These are phyloP conservation scores for Lichenothelia convexa DNA, from an alignment of 495 filamentous ascomycete species.

Conservation along the genomic window DNA sequence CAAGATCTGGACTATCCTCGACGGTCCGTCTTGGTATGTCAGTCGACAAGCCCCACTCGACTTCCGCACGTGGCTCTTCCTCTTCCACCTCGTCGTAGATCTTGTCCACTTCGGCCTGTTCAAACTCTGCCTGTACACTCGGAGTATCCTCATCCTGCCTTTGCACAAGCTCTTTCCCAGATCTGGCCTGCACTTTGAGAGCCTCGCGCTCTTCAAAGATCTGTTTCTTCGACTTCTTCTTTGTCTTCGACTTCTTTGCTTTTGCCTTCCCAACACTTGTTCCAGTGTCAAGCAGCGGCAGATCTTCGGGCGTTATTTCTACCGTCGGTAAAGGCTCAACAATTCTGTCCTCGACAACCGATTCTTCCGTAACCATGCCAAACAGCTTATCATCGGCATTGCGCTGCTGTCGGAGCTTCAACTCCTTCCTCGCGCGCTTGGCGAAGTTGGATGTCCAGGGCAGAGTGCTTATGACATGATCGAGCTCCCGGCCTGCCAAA, in stretches of 20 bases:
- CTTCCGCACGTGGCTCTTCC: conserved; percentile 24
- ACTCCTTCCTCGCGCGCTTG: conserved; percentile 43
- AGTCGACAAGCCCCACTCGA: conserved; percentile 42
- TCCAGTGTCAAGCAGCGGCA: conserved; percentile 18
- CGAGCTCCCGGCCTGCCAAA: conserved; percentile 23
- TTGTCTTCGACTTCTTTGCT: conserved; percentile 27
- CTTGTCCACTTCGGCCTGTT: conserved; percentile 8
- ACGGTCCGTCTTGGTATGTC: conserved; percentile 44
- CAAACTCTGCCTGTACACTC: conserved; percentile 19
- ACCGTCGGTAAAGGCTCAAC: background rate
- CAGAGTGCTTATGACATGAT: conserved; percentile 21
- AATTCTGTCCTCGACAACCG: background rate
- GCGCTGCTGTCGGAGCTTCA: conserved; percentile 46
- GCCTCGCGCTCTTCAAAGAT: conserved; percentile 50
- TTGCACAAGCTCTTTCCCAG: conserved; percentile 16
- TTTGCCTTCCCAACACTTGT: conserved; percentile 24
- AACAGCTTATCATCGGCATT: conserved; percentile 70
- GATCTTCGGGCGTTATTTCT: conserved; percentile 1
- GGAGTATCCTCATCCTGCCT: conserved; percentile 25
- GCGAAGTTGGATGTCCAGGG: conserved; percentile 42
- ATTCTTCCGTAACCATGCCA: conserved; percentile 34
- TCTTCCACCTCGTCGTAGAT: conserved; percentile 17
- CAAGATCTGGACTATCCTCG: conserved; percentile 43
- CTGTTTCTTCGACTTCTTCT: conserved; percentile 59
- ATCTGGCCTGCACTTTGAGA: conserved; percentile 22